Base-by-base conservation (phyloP, 768 basidiomycete species). In the Leccinum subtestaceum region DNA sequence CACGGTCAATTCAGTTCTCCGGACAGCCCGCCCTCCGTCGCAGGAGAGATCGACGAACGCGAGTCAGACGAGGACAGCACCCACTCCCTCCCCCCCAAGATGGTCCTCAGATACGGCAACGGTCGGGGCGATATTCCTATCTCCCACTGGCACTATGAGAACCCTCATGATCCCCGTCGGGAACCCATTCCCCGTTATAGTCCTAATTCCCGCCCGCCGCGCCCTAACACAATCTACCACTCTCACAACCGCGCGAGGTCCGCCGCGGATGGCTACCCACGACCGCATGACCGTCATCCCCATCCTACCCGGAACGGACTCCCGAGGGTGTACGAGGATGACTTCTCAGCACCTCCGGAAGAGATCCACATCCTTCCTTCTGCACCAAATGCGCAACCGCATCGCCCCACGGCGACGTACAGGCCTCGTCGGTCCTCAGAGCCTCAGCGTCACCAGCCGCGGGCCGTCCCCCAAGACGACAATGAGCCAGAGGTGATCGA, bases 91-190 rank as follows among this genome's bases (percentile, higher is more conserved):
- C 89, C 89, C 2, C 89, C 89, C 4, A 84, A 81, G 65, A 89
- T 91, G 86, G 73, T 90, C 59, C 73, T 91, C 65, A 82, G 82
- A 56, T 91, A 85, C 69, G 77, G 75, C 21, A 84, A 88, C 67
- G 88, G 89, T 3, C 70, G 84, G 40, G 80, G 80, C 2, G 85
- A 89, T 72, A 72, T 86, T 8, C 84, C 86, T 36, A 86, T 89
- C 65, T 80, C 83, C n/a, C 72, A 78, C 53, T 70, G 70, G 64
- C 76, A 75, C 63, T 67, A 73, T 17, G 71, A 74, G 25, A 52
- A 50, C 31, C 59, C 57, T 6, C 62, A 57, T 52, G 68, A 58
- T 10, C 65, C 58, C 47, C 63, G 19, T 23, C 53, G 60, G 21
- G 56, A 60, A 36, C 32, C 46, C 6, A 27, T 11, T 21, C 40